Conservation (phyloP, 805 yeast species). For the Wilhelminamyces savonicus region DNA sequence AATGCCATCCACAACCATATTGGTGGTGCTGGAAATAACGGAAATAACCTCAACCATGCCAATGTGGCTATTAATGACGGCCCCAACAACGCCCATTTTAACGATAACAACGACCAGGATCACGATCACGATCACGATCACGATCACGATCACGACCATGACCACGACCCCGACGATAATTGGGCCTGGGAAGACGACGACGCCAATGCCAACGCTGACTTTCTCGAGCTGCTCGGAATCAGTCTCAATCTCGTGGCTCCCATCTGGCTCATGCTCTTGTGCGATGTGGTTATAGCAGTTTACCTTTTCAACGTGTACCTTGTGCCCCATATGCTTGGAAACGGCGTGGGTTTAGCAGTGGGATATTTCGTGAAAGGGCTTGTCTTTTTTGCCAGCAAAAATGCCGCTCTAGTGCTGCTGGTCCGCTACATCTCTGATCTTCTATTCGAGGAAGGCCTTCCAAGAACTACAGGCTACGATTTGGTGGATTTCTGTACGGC, state of each 20-base stretch:
- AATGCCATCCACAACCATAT: too few species aligned
- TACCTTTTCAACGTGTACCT: slow-evolving; percentile 39
- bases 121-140: slow-evolving; percentile 1
- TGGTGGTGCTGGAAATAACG: too few species aligned
- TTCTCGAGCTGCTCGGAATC: slow-evolving; percentile 32
- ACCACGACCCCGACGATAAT: slow-evolving; percentile 1
- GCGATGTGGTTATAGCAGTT: slow-evolving; percentile 24
- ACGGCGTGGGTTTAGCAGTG: slow-evolving; percentile 8
- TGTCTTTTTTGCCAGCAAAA: background rate
- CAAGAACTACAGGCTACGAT: slow-evolving; percentile 4
- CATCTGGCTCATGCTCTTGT: slow-evolving; percentile 23
- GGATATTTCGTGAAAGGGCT: slow-evolving; percentile 7
- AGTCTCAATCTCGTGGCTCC: slow-evolving; percentile 30
- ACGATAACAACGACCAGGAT: background rate
- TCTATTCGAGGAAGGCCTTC: too few species aligned
- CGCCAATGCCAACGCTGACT: slow-evolving; percentile 11
- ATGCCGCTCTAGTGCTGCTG: background rate
- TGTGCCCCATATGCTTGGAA: slow-evolving; percentile 44
- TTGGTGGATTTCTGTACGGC: slow-evolving; percentile 5
- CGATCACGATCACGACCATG: background rate
- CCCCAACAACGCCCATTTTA: background rate
- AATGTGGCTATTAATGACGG: too few species aligned
- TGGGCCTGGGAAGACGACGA: slow-evolving; percentile 9
- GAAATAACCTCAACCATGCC: too few species aligned
- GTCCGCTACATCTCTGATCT: background rate